These are phyloP conservation scores for Penicillium silybi DNA, from an alignment of 495 filamentous ascomycete species.

Conservation along the genomic window DNA sequence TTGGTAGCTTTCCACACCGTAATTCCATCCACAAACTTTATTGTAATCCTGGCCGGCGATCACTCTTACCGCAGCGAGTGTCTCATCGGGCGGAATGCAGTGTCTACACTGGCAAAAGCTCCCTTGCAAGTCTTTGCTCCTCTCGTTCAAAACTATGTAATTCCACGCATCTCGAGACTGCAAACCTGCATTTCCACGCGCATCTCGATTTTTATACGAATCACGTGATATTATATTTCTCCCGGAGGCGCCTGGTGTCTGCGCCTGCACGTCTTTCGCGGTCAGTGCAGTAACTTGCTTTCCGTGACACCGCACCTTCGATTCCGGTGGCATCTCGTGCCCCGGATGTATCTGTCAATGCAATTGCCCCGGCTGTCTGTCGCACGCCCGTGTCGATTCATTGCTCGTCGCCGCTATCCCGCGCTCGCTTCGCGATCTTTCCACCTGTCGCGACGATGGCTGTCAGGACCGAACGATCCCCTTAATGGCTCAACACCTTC, in stretches of 20 bases:
- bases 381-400: conserved; percentile 42
- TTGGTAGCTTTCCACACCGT: not conserved
- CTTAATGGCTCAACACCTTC: conserved; percentile 17
- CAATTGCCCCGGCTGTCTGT: conserved; percentile 31
- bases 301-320: conserved; percentile 17
- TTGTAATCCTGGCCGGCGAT: conserved; percentile 21
- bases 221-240: conserved; percentile 12
- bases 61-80: conserved; percentile 5
- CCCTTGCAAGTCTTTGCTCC: not conserved
- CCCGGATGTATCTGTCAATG: conserved; percentile 45
- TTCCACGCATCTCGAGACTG: not conserved
- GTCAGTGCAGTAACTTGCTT: conserved; percentile 16
- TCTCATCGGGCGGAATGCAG: not conserved
- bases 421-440: conserved; percentile 32
- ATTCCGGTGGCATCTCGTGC: conserved; percentile 27
- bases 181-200: not conserved
- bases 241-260: not conserved
- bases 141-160: not conserved
- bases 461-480: conserved; percentile 32
- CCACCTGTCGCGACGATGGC: conserved; percentile 34
- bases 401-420: conserved; percentile 42
- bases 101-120: not conserved
- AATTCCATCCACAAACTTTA: conserved; percentile 10
- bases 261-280: conserved; percentile 3
- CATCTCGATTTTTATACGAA: not conserved